Base-by-base conservation (phyloP, 1,139 yeast genomes). In the Yarrowia galli region DNA sequence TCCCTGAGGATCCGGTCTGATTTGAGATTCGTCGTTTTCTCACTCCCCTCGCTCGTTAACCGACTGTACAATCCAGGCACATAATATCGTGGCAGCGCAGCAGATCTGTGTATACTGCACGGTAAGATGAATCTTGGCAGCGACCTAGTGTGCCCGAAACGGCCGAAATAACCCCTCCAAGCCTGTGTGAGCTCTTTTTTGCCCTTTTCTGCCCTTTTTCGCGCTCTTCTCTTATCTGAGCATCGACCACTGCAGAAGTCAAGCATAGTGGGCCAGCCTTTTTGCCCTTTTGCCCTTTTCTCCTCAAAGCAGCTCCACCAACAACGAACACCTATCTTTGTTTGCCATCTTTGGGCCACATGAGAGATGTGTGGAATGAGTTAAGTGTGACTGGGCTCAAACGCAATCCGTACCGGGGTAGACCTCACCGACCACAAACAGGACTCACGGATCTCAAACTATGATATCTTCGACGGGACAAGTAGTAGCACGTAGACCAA, bases 281-380 rank as follows among this genome's bases (percentile, higher is more conserved):
- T 22, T 15, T 7, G 32, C 32, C 32, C 32, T 28, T 28, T 28
- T 5, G 9, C 16, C 2, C 16, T n/a, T n/a, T n/a, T n/a, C n/a
- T n/a, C n/a, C n/a, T n/a, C n/a, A n/a, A 15, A 6, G 40, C 40
- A 15, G n/a, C 16, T 5, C 16, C 16, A 43, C 25, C 22, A 16
- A 20, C 20, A 23, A 20, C n/a, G 23, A 15, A 15, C 22, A 20
- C 51, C 51, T 46, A 46, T 46, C 51, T 46, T 46, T 46, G 51
- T 46, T 46, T 46, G 51, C 53, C 36, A 28, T 9, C 22, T 48
- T 28, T 4, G 53, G 38, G 2, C 22, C 22, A 48, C 53, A 48
- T 48, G 53, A 48, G 53, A 48, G 53, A 28, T n/a, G 53, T 48
- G 51, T 46, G 51, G 51, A 46, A 46, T 25, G 51, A 46, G 51